Evolutionary conservation across 176 grass and related monocot genomes (phyloP).

Genomic region (Themeda triandra): DNA sequence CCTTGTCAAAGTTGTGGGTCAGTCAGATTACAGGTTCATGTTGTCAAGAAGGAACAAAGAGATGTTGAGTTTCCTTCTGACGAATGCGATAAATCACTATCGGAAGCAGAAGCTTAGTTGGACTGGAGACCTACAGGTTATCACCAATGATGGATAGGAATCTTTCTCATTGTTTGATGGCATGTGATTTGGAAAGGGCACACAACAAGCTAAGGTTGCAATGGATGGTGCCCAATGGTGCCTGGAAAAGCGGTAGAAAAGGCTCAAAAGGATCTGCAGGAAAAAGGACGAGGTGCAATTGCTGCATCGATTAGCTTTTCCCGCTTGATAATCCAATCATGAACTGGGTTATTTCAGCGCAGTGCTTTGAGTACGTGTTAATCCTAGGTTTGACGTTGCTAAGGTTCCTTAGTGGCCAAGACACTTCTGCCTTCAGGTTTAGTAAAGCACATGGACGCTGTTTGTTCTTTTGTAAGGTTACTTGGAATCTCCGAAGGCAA

Average conservation of each 20-base stretch:
- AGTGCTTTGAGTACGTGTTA: background rate
- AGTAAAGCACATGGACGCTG: background rate
- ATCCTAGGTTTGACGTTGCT: slow-evolving; percentile 14
- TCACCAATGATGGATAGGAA: slow-evolving; percentile 28
- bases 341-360: background rate
- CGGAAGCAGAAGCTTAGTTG: slow-evolving; percentile 16
- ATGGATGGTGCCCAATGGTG: slow-evolving; percentile 23
- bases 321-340: background rate
- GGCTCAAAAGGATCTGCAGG: background rate
- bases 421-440: slow-evolving; percentile 9
- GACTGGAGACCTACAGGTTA: slow-evolving; percentile 25
- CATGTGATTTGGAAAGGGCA: slow-evolving; percentile 29
- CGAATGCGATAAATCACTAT: slow-evolving; percentile 8
- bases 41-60: background rate
- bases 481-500: slow-evolving; percentile 35
- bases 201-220: background rate
- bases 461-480: slow-evolving; percentile 7
- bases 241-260: slow-evolving; percentile 10
- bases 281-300: background rate
- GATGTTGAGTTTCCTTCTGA: background rate
- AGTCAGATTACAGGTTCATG: background rate
- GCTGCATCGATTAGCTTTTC: background rate
- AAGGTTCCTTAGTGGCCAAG: slow-evolving; percentile 33
- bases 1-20: slow-evolving; percentile 23
- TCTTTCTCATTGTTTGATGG: slow-evolving; percentile 27